Base-by-base conservation (phyloP, 2,329 filamentous ascomycete genomes). In the Neonectria sp. region DNA sequence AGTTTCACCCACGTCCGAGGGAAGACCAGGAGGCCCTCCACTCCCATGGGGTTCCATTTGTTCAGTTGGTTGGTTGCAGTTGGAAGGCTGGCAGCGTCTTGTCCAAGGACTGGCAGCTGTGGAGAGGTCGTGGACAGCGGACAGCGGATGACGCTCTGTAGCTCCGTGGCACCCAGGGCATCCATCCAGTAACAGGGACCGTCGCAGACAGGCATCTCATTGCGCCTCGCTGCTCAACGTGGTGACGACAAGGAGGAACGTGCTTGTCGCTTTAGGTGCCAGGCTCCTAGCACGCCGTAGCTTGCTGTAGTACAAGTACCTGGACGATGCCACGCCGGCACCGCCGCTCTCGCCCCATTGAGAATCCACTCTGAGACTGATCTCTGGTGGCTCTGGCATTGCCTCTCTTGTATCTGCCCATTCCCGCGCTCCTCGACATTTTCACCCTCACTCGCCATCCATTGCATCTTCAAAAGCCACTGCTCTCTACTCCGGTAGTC, bases 281-380 rank as follows among this genome's bases (percentile, higher is more conserved):
- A 6, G 12, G 33, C 58, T 52, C 45, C 13, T n/a, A 21, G 15
- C 27, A 40, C 37, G 37, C 17, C 40, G 40, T 45, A 45, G 40
- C n/a, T 7, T 21, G 40, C 17, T 21, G 40, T 21, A 11, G 51
- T 37, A 55, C 46, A 37, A 49, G 52, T 31, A 62, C 53, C 40
- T 40, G 53, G 21, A 25, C 25, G 58, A 24, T 35, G 49, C 51
- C 58, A 60, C 51, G 33, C 56, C 57, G 31, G 43, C 60, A 63
- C 60, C 43, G 43, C 60, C 43, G 60, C 43, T 25, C 31, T 57
- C 46, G 64, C 64, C 64, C 64, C 64, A 55, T 67, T 55, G 45
- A 49, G 31, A 67, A 55, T 45, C 60, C 60, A 67, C 64, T 57
- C 53, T 66, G 58, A 37, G 35, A 52, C 27, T 17, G n/a, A n/a